Percentiles rank a stretch among this genome's conserved stretches.
Conservation (phyloP, 2,329 filamentous ascomycete species). For the Lachnellula arida region DNA sequence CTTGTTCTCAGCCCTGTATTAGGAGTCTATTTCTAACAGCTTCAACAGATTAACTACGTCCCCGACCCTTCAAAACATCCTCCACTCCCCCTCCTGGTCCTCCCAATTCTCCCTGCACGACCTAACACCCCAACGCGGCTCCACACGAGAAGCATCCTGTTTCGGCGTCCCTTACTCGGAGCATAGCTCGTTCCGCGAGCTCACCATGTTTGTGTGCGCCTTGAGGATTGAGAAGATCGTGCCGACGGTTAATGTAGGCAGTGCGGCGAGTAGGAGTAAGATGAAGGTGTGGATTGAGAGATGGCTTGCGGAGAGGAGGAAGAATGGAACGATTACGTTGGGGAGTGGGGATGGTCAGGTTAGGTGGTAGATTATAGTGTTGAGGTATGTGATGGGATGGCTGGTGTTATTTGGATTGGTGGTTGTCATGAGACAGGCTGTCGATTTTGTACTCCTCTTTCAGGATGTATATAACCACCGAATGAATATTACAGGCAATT, state of each 20-base stretch:
- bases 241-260: conserved; percentile 82
- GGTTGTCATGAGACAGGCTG: no score
- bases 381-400: background rate
- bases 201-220: conserved; percentile 89
- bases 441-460: no score
- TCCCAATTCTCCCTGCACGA: conserved; percentile 67
- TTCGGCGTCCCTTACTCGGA: conserved; percentile 95
- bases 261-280: conserved; percentile 49
- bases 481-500: no score
- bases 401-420: no score
- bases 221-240: conserved; percentile 84
- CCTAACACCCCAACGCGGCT: conserved; percentile 76
- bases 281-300: conserved; percentile 64
- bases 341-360: conserved; percentile 26
- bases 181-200: conserved; percentile 89
- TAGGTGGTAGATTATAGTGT: conserved; percentile 22
- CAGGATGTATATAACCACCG: no score
- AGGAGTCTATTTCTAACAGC: background rate
- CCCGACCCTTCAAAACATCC: conserved; percentile 58
- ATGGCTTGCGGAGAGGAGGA: conserved; percentile 55
- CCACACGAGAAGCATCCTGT: conserved; percentile 75
- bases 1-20: background rate
- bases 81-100: conserved; percentile 63
- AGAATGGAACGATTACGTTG: conserved; percentile 45
- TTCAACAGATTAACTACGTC: conserved; percentile 48